Evolutionary conservation across 2,329 filamentous ascomycete genomes (phyloP), one percentile per base, ranked within the genome.

Genomic region (Fusarium lateritium): DNA sequence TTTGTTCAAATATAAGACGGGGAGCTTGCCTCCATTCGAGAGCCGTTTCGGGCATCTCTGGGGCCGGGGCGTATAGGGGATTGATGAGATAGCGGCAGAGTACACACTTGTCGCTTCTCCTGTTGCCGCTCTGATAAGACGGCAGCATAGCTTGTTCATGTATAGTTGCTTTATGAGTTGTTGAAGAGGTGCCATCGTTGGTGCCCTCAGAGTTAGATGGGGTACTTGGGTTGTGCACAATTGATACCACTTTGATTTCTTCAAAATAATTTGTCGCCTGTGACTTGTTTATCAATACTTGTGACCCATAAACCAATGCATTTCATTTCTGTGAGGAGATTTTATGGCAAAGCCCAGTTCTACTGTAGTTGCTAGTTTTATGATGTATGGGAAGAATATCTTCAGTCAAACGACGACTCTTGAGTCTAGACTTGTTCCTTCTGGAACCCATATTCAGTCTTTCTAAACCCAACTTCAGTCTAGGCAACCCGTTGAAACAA

Each of bases 201-300:
- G 52, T 42, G 53, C 51, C 52, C 62, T 50, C 28, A 61, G 52
- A 57, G 45, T 59, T 62, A 67, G 62, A 69, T 54, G 43, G 22
- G 46, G 50, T 49, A 58, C 49, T 54, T 44, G 47, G 65, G 42
- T 38, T 62, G 58, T 55, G 45, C 53, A 64, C 66, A 73, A 74
- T 73, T 74, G 71, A 73, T 73, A 73, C 69, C 71, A 73, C 31
- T 62, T 72, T 67, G 66, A 62, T 66, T 49, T 61, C 17, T 58
- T n/a, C 15, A 42, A 26, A 26, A 24, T 14, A 6, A 2, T 36
- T n/a, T 15, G 11, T 4, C 6, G 21, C 19, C 6, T 26, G 46
- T 57, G 62, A 42, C 13, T 21, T 34, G 15, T 19, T 6, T 15
- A 36, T 11, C 8, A n/a, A 19, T 22, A 9, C 11, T 21, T 6